Base-by-base conservation (phyloP, 2,329 filamentous ascomycete species). In the Colletotrichum tropicale region DNA sequence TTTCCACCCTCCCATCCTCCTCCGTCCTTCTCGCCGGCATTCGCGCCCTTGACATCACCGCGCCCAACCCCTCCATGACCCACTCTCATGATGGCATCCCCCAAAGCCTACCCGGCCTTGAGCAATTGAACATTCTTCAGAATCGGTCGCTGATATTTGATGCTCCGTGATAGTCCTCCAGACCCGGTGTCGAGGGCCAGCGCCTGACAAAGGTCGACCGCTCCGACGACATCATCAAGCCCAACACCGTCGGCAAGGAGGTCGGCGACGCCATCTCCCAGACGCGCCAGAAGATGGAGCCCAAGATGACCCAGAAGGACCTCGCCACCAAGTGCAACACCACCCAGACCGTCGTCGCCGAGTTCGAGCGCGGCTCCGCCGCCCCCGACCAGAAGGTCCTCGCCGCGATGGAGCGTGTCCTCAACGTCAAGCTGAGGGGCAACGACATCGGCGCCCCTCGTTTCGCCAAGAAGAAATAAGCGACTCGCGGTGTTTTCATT, bases 151-250 rank as follows among this genome's bases (percentile, higher is more conserved):
- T 80, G 76, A 81, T 77, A 10, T 28, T 48, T 36, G 55, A n/a
- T 48, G 26, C 13, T 8, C 43, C 70, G n/a, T 52, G 4, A 52
- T 78, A 90, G 87, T 83, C 88, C 78, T 86, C 88, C 81, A 89
- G 89, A 82, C 78, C 87, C 76, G 88, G 87, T 77, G 89, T 89
- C 79, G 96, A 98, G 87, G 97, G 97, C 81, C 97, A 99, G 88
- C 96, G 95, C 84, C 91, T 98, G 79, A 98, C 97, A 80, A 98
- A 98, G 90, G 96, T 99, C 86, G 97, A 98, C 90, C 96, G 96
- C 80, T 93, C 93, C 84, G 96, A 98, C 89, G 97, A 98, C 85
- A 98, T 98, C 87, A 94, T 98, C 87, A 98, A 98, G 89, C 96
- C 96, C 83, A 98, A 98, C 89, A 98, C 95, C 62, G 90, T 98